Percentiles rank a stretch among this genome's conserved stretches.
Conservation (phyloP, 1,284 basidiomycete species). For the Sphagnurus paluster region DNA sequence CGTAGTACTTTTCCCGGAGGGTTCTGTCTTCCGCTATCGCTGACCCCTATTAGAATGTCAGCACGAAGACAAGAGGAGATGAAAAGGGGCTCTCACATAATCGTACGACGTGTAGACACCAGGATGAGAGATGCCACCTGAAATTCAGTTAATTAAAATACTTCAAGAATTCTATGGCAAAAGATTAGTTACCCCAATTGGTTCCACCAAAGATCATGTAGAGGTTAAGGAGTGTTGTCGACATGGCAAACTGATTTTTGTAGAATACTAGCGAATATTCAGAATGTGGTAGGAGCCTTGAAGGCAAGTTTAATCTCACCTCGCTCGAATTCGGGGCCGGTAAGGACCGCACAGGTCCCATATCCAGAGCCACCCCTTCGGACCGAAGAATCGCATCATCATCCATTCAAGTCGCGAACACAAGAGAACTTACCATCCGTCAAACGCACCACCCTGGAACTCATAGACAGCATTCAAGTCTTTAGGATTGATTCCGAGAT, state of each 20-base stretch:
- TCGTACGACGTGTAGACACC: slow-evolving; percentile 51
- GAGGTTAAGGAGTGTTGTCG: slow-evolving; percentile 44
- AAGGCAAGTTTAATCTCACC: slow-evolving; percentile 24
- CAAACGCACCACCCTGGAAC: slow-evolving; percentile 53
- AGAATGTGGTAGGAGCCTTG: not conserved
- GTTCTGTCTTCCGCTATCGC: slow-evolving; percentile 50
- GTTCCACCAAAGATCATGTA: slow-evolving; percentile 55
- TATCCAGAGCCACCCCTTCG: slow-evolving; percentile 41
- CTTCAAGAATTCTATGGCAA: not conserved
- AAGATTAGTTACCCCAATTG: slow-evolving; percentile 40
- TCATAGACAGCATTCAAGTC: slow-evolving; percentile 45
- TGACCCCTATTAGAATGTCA: slow-evolving; percentile 34
- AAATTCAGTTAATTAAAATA: not conserved
- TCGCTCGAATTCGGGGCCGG: slow-evolving; percentile 44
- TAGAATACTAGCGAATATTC: slow-evolving; percentile 40
- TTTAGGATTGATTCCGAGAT: slow-evolving; percentile 38
- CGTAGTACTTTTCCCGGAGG: slow-evolving; percentile 50
- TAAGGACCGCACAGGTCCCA: slow-evolving; percentile 33
- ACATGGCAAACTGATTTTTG: slow-evolving; percentile 49
- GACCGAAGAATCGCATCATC: not conserved
- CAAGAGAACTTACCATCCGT: slow-evolving; percentile 41
- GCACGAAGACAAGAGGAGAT: not conserved
- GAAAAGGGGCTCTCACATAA: slow-evolving; percentile 35
- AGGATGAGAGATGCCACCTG: slow-evolving; percentile 42
- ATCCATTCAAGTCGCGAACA: not conserved